phyloP scores from a whole-genome alignment of 805 yeast genomes.

The Wickerhamomyces ciferrii region DNA sequence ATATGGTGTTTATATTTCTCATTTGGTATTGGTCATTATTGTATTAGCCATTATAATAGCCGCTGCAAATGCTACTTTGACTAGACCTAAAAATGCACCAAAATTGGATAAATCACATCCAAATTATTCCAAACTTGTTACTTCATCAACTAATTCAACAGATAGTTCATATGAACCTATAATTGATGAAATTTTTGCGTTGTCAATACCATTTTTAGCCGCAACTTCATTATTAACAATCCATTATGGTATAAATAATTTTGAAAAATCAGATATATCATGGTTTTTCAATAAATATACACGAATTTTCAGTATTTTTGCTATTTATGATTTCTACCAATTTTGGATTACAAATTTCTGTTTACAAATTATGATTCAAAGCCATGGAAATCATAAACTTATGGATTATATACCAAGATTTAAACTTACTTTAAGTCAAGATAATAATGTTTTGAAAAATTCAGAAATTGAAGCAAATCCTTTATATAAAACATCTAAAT shows the following conservation, averaged over 20 bases:
- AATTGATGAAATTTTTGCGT: conserved; percentile 19
- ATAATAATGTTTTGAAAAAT: neutral
- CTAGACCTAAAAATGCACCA: conserved; percentile 8
- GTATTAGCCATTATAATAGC: conserved; percentile 21
- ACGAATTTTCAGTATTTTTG: conserved; percentile 20
- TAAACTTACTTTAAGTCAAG: neutral
- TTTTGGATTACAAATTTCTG: neutral
- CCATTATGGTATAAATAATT: conserved; percentile 29
- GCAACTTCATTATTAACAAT: conserved; percentile 31
- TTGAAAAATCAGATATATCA: conserved; percentile 26
- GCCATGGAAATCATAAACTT: neutral
- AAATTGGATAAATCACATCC: neutral
- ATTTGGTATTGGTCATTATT: conserved; percentile 4
- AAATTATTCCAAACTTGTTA: neutral
- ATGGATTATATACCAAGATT: neutral
- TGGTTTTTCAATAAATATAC: conserved; percentile 30
- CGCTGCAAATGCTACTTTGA: conserved; percentile 26
- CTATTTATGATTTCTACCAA: neutral
- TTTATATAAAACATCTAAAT: neutral
- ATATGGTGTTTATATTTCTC: neutral
- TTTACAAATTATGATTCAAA: neutral
- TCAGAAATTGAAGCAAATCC: neutral
- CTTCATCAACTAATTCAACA: neutral
- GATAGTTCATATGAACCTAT: neutral
- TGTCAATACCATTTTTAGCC: conserved; percentile 39